Base-by-base conservation (phyloP, 768 basidiomycete genomes). In the Solioccasus polychromus region DNA sequence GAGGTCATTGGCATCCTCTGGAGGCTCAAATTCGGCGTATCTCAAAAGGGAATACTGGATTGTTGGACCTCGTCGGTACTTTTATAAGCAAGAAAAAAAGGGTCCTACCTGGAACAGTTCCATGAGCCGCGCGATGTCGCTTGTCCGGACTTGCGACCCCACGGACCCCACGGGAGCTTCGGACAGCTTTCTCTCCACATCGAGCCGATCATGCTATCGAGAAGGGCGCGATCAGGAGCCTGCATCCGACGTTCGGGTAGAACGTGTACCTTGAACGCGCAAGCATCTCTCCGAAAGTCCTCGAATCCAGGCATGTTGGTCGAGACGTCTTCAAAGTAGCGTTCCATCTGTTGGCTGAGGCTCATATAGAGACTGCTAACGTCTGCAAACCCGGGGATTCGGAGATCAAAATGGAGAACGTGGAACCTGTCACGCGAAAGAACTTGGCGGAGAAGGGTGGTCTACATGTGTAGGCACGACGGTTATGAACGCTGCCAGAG, bases 311-410 rank as follows among this genome's bases (percentile, higher is more conserved):
- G 73, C 60, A 77, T 69, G 38, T 68, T 68, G 12, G 69, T 71
- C 1, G 82, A 75, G 15, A 92, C 74, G 36, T 73, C 74, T 54
- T 82, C 80, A 48, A 90, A 92, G 58, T 83, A 92, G 25, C 78
- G 77, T 53, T 90, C 86, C 81, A 91, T 87, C 61, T 89, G 88
- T 34, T 79, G 77, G 52, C 84, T 85, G 9, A 92, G 72, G 43
- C 86, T 84, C 62, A 71, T 75, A 57, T 92, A 91, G 26, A 92
- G 70, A 55, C 88, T 90, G 1, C 78, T 68, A 10, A 92, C 71
- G 58, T 91, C 89, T 3, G 88, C 87, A 56, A 92, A 92, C 0
- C 88, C 88, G 3, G 89, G 79, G 39, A 91, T 88, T 5, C 88
- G 80, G 34, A 92, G 72, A 63, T 92, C 88, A 53, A 92, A 88